Evolutionary conservation across 176 grass and related monocot species (phyloP).

Genomic region (Stipa capillata): DNA sequence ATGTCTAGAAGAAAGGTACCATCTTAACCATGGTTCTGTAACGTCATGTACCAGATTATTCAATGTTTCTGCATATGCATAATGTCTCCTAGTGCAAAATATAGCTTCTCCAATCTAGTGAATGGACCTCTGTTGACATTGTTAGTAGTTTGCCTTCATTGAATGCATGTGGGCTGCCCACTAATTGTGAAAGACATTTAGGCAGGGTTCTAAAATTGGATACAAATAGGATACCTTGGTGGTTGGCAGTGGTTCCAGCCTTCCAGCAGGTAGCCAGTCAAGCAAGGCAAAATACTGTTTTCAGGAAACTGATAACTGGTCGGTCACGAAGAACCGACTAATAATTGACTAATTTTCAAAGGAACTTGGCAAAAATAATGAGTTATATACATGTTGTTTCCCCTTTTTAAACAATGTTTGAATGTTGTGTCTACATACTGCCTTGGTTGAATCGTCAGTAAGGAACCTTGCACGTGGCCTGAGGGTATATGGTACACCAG

Average conservation of each 20-base stretch:
- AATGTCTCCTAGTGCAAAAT: background rate
- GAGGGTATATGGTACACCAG: background rate
- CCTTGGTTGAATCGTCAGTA: background rate
- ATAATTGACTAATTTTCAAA: background rate
- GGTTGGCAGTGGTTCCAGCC: background rate
- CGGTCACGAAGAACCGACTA: background rate
- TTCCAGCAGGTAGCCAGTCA: background rate
- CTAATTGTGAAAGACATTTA: background rate
- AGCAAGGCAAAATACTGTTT: background rate
- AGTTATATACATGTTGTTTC: background rate
- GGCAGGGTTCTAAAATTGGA: background rate
- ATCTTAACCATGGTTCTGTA: background rate
- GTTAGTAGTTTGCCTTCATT: background rate
- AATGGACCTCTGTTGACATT: background rate
- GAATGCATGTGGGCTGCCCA: background rate
- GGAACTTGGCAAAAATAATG: background rate
- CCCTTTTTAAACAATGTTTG: background rate
- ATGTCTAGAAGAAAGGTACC: conserved; percentile 99
- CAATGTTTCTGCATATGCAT: conserved; percentile 3
- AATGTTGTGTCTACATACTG: background rate
- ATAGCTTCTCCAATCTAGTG: background rate
- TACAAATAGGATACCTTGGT: conserved; percentile 7
- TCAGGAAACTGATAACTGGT: background rate
- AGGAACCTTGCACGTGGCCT: background rate
- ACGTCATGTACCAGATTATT: background rate